Percentiles rank a stretch among this genome's conserved stretches.
Evolutionary conservation across 2,329 filamentous ascomycete species (phyloP).

Genomic region (Colletotrichum sp.): DNA sequence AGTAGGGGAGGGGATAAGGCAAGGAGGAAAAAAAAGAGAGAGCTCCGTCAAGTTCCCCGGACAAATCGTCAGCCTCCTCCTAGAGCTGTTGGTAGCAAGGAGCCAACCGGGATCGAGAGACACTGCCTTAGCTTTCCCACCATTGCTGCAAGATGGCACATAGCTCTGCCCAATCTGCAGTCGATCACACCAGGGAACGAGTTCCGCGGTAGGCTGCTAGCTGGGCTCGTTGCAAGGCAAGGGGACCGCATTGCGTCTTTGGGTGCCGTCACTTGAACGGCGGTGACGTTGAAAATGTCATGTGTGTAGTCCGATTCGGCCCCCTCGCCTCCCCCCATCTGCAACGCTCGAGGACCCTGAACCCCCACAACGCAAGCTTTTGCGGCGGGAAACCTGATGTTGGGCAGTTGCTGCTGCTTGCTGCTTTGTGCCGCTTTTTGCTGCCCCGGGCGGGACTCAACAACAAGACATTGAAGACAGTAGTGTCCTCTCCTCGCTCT

Average conservation of each 20-base stretch:
- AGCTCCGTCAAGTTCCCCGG: neutral
- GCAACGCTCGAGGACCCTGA: constrained; percentile 2
- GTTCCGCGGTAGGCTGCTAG: neutral
- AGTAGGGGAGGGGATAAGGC: neutral
- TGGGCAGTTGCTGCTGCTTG: neutral
- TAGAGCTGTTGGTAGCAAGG: neutral
- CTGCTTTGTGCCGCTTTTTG: neutral
- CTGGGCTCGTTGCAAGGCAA: neutral
- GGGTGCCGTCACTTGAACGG: neutral
- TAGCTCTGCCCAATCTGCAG: neutral
- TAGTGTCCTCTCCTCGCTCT: neutral
- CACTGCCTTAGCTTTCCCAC: neutral
- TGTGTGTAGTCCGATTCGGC: neutral
- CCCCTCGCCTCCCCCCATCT: neutral
- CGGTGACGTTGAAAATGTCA: neutral
- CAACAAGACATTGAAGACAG: neutral
- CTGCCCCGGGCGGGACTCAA: neutral
- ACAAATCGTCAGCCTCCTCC: neutral
- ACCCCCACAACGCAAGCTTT: neutral
- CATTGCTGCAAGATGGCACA: neutral
- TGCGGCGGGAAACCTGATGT: neutral
- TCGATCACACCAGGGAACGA: neutral
- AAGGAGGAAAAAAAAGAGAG: neutral
- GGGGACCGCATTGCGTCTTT: neutral
- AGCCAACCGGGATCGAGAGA: neutral